Conservation (phyloP, 208 protist species). For the Acanthamoeba triangularis region DNA sequence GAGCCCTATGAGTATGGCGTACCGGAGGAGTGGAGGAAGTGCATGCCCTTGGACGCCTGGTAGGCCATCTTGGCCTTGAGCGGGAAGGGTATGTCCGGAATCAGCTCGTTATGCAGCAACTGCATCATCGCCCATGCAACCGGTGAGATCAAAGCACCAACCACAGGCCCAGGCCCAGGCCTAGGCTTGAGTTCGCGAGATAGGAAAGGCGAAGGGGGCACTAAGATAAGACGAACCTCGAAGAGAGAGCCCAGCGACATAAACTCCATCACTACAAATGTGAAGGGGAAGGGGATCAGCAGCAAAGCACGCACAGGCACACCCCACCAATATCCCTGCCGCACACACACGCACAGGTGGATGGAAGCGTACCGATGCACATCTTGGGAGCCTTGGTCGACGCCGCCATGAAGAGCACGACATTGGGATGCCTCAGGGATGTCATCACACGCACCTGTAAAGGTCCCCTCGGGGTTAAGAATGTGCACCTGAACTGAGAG, state of each 20-base stretch:
- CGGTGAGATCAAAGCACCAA: too few species aligned
- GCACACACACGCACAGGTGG: background rate
- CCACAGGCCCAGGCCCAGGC: background rate
- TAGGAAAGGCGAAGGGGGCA: too few species aligned
- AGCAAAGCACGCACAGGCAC: too few species aligned
- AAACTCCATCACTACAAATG: conserved; percentile 4
- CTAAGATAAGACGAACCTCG: background rate
- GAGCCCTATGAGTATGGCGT: too few species aligned
- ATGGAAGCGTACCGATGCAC: background rate
- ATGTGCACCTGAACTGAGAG: background rate
- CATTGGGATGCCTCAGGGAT: background rate
- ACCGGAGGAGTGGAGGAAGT: conserved; percentile 63
- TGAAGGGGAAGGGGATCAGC: too few species aligned
- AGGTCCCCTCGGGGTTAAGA: too few species aligned
- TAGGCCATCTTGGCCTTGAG: conserved; percentile 21
- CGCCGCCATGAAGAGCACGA: conserved; percentile 61
- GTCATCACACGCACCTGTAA: conserved; percentile 60
- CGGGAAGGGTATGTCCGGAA: conserved; percentile 3
- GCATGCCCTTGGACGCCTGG: conserved; percentile 61
- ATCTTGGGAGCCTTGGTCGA: background rate
- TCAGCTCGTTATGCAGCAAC: conserved; percentile 49
- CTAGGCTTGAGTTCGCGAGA: background rate
- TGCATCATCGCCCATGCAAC: background rate
- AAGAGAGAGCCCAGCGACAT: conserved; percentile 30
- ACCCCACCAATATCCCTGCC: too few species aligned